Evolutionary conservation across 2,329 filamentous ascomycete species (phyloP).

Genomic region (Talaromyces sp.): DNA sequence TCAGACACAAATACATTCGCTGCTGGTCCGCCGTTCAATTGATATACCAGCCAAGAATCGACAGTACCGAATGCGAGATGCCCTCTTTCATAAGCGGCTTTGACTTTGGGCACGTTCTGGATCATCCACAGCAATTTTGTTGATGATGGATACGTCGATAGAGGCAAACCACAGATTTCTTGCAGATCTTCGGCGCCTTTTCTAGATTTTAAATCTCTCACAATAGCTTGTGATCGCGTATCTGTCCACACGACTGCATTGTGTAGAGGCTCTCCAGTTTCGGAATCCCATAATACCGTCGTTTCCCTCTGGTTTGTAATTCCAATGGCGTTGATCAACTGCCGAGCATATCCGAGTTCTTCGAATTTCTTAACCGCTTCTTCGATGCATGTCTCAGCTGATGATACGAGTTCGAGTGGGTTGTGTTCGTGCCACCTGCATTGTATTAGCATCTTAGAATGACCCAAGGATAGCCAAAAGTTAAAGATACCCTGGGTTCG

Average conservation of each 20-base stretch:
- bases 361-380: constrained; percentile 67
- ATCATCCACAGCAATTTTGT: constrained; percentile 83
- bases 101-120: constrained; percentile 66
- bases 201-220: constrained; percentile 68
- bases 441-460: constrained; percentile 6
- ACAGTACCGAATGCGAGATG: constrained; percentile 80
- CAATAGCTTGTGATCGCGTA: constrained; percentile 70
- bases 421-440: constrained; percentile 84
- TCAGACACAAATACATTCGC: constrained; percentile 77
- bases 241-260: constrained; percentile 91
- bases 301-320: constrained; percentile 92
- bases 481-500: constrained; percentile 68
- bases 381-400: constrained; percentile 75
- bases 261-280: constrained; percentile 73
- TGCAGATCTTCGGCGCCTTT: constrained; percentile 64
- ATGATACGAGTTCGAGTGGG: constrained; percentile 67
- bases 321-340: constrained; percentile 69
- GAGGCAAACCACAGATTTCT: constrained; percentile 70
- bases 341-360: constrained; percentile 59
- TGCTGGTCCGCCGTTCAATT: constrained; percentile 66
- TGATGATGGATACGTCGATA: constrained; percentile 83
- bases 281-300: constrained; percentile 76
- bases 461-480: not conserved
- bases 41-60: constrained; percentile 82
- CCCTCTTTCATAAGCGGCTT: constrained; percentile 68